Base-by-base conservation (phyloP, 768 basidiomycete species). In the Boletus reticulatus region DNA sequence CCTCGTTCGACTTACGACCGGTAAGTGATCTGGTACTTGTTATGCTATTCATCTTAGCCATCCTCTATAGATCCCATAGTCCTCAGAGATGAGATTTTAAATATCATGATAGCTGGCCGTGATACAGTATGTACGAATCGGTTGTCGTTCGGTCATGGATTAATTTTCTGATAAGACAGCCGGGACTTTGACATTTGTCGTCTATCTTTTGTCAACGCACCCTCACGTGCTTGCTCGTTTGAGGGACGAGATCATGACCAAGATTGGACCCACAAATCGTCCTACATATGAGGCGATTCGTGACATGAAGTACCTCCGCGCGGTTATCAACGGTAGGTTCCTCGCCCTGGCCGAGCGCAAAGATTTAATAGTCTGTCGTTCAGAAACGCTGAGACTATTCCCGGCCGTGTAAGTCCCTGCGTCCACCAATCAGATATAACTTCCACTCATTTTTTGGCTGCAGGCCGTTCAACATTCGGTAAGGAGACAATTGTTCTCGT, bases 271-370 rank as follows among this genome's bases (percentile, higher is more conserved):
- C 0, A 69, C 67, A 2, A 70, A 75, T 3, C 69, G 78, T 9
- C 85, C 84, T 2, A 77, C 78, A 5, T 80, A 77, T 53, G 81
- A 83, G 46, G 76, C 80, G 50, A 79, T 87, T 50, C 75, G 77
- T 32, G 79, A 81, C 9, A 84, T 87, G 81, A 85, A 80, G 62
- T 86, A 79, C 58, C 72, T 87, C 1, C 75, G 84, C 11, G 85
- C 85, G 2, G 81, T 86, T 7, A 80, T 87, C 46, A 86, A 87
- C 56, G 85, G 84, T 82, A 41, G 6, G 64, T 49, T 56, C 11
- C 1, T 47, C 45, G 3, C 22, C 38, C 14, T 8, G 13, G 11
- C n/a, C 13, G 32, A 39, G 2, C 17, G 19, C 31, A 39, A 34
- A 39, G 14, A 9, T 38, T 38, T 53, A 48, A 57, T 47, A 16